Evolutionary conservation across 2,329 filamentous ascomycete species (phyloP).

Genomic region (Trichoderma harzianum): DNA sequence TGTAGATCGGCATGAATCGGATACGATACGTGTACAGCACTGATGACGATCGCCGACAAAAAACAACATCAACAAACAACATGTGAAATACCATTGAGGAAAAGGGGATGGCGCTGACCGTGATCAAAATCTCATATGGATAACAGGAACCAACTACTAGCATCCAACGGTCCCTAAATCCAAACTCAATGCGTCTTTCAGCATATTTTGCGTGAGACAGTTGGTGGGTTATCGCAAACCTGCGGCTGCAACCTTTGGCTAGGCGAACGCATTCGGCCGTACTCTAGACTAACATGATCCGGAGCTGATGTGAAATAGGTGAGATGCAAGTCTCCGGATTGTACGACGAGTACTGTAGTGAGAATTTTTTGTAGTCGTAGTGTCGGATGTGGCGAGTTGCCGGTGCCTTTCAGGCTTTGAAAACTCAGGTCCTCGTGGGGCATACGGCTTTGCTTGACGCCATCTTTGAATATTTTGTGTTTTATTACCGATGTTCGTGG

Average conservation of each 20-base stretch:
- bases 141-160: neutral
- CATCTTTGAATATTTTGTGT: neutral
- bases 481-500: neutral
- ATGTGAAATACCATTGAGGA: neutral
- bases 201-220: neutral
- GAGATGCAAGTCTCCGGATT: neutral
- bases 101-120: neutral
- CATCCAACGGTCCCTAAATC: neutral
- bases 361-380: neutral
- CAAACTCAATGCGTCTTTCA: neutral
- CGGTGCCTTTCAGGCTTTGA: neutral
- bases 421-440: neutral
- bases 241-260: slow-evolving; percentile 1
- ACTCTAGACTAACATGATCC: neutral
- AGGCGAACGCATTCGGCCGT: neutral
- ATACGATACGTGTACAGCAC: neutral
- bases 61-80: neutral
- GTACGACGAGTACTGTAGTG: neutral
- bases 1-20: neutral
- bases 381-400: neutral
- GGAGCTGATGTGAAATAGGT: neutral
- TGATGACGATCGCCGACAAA: neutral
- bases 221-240: neutral
- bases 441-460: neutral
- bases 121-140: neutral